These are phyloP conservation scores for Ceratobasidium sp. DNA, from an alignment of 1,284 basidiomycete genomes.

Conservation along the genomic window DNA sequence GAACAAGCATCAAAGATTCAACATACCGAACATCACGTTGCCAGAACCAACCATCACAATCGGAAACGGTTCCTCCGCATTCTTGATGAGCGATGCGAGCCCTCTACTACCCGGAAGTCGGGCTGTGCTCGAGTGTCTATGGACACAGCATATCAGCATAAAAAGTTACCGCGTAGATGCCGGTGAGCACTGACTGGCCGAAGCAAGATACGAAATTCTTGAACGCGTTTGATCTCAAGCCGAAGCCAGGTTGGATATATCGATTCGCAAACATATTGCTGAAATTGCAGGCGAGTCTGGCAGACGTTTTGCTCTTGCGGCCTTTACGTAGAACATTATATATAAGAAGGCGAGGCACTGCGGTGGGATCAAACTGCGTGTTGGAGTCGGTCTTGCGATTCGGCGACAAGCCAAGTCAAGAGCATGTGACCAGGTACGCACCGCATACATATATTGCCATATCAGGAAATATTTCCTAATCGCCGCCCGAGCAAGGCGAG, in stretches of 20 bases:
- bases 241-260: neutral
- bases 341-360: neutral
- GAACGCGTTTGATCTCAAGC: neutral
- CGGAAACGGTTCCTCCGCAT: neutral
- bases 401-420: neutral
- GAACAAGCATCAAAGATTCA: neutral
- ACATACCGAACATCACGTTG: conserved; percentile 91
- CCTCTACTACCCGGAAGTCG: neutral
- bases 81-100: neutral
- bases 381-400: neutral
- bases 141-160: neutral
- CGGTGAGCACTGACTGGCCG: neutral
- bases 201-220: too few species aligned
- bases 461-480: neutral
- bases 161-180: neutral
- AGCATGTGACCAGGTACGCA: neutral
- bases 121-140: neutral
- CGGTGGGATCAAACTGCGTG: neutral
- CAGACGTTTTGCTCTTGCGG: too few species aligned
- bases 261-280: neutral
- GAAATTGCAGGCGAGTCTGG: neutral
- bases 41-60: conserved; percentile 91
- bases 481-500: neutral
- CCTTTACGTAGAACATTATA: neutral
- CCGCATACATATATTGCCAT: neutral